Conservation (phyloP, 345 rosid species). For the Aquilaria malaccensis region DNA sequence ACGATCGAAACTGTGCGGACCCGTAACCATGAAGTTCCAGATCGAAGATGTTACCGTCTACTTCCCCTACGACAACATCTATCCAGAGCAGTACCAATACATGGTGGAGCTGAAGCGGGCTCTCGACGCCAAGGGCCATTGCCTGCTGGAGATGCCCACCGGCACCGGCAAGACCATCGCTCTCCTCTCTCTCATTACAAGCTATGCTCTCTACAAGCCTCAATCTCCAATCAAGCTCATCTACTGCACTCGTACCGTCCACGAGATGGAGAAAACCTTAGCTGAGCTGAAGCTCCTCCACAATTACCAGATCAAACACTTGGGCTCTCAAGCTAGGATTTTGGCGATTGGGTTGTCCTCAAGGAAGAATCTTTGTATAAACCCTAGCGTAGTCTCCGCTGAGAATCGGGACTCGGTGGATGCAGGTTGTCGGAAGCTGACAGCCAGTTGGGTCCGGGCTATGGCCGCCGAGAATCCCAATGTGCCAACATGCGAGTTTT, state of each 20-base stretch:
- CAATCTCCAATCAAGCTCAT: conserved; percentile 68
- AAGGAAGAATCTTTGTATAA: conserved; percentile 86
- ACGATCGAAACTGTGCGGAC: no score
- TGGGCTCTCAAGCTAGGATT: conserved; percentile 67
- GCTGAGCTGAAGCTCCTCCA: conserved; percentile 78
- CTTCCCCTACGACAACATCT: conserved; percentile 91
- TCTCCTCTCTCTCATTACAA: conserved; percentile 84
- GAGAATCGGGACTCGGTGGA: conserved; percentile 97
- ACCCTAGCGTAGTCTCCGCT: conserved; percentile 60
- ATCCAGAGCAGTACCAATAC: conserved; percentile 90
- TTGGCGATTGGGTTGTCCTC: conserved; percentile 83
- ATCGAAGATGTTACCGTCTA: conserved; percentile 82
- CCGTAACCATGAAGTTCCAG: conserved; percentile 60
- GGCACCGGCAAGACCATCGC: conserved; percentile 99
- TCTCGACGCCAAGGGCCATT: conserved; percentile 93
- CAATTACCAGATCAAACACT: conserved; percentile 55
- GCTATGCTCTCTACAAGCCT: conserved; percentile 71
- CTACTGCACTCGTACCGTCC: conserved; percentile 96
- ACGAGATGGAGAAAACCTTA: conserved; percentile 97
- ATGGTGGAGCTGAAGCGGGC: conserved; percentile 94
- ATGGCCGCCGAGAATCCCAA: conserved; percentile 66
- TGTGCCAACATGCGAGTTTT: conserved; percentile 73
- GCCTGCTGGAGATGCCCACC: conserved; percentile 98
- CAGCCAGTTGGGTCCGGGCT: conserved; percentile 90
- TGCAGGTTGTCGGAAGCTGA: conserved; percentile 85